A percentile compares a stretch with the other conserved stretches of the same genome.
Evolutionary conservation across 139 green algal genomes (phyloP).

Genomic region (Closterium sp.): DNA sequence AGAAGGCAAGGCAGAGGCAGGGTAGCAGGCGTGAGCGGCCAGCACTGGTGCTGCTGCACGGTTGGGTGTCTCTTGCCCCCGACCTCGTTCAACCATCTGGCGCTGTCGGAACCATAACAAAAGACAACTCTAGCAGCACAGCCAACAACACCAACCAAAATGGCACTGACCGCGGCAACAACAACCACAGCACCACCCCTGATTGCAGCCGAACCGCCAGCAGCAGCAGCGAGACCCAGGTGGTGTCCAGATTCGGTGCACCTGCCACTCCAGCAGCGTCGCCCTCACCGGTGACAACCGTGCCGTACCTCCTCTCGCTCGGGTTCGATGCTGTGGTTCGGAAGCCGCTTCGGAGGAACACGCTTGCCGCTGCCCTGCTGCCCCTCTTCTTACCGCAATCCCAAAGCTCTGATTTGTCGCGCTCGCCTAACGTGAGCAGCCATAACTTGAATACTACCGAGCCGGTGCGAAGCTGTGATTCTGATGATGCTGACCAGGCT

Average conservation of each 20-base stretch:
- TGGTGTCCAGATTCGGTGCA: neutral
- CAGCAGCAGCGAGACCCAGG: neutral
- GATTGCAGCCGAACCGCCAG: neutral
- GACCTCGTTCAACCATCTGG: neutral
- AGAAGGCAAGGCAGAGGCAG: neutral
- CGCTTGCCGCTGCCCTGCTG: slow-evolving; percentile 20
- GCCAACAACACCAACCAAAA: neutral
- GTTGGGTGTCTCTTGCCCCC: neutral
- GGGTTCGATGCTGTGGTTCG: slow-evolving; percentile 39
- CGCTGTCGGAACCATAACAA: no score
- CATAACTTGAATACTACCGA: neutral
- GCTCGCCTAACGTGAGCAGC: neutral
- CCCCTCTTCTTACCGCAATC: neutral
- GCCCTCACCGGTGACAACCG: neutral
- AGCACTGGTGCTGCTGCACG: neutral
- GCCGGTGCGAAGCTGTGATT: no score
- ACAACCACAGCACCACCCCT: neutral
- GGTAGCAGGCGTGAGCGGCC: neutral
- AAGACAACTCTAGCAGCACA: neutral
- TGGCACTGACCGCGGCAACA: neutral
- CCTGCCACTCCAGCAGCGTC: neutral
- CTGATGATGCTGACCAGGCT: no score
- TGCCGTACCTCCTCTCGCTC: neutral
- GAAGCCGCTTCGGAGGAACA: slow-evolving; percentile 36
- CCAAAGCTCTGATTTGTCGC: neutral